phyloP scores from a whole-genome alignment of 495 filamentous ascomycete genomes.

The Alectoria sarmentosa region DNA sequence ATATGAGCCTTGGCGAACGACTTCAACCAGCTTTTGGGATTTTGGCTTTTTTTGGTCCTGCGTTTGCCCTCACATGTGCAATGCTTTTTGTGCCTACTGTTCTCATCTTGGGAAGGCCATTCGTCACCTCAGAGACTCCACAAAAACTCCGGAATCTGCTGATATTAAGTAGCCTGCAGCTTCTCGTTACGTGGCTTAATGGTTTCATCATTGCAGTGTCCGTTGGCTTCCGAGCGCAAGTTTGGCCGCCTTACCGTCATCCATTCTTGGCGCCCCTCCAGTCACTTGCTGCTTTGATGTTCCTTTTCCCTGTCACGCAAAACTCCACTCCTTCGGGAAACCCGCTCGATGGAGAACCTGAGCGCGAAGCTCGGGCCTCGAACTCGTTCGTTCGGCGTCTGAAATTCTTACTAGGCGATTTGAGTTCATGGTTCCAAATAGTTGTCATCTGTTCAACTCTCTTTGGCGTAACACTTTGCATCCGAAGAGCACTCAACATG shows the following conservation, averaged over 20 bases:
- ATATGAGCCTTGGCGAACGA: neutral
- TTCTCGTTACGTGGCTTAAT: neutral
- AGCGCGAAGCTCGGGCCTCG: neutral
- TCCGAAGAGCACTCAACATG: no score
- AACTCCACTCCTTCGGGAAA: neutral
- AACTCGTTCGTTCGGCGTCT: no score
- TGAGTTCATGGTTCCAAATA: no score
- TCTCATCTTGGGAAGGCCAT: neutral
- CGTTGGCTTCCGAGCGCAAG: neutral
- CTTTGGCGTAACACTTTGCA: no score
- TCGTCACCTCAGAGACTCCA: neutral
- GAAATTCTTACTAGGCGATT: no score
- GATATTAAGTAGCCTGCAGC: neutral
- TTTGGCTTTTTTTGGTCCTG: neutral
- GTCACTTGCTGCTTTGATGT: neutral
- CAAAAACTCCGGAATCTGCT: neutral
- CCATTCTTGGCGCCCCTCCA: neutral
- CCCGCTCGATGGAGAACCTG: neutral
- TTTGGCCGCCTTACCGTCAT: neutral
- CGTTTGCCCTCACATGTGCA: neutral
- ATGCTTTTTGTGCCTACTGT: neutral
- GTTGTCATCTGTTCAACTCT: no score
- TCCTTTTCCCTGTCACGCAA: neutral
- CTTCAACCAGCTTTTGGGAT: neutral
- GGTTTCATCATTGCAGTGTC: neutral